Conservation (phyloP, 2,329 filamentous ascomycete species). For the Cladorrhinum sp. region DNA sequence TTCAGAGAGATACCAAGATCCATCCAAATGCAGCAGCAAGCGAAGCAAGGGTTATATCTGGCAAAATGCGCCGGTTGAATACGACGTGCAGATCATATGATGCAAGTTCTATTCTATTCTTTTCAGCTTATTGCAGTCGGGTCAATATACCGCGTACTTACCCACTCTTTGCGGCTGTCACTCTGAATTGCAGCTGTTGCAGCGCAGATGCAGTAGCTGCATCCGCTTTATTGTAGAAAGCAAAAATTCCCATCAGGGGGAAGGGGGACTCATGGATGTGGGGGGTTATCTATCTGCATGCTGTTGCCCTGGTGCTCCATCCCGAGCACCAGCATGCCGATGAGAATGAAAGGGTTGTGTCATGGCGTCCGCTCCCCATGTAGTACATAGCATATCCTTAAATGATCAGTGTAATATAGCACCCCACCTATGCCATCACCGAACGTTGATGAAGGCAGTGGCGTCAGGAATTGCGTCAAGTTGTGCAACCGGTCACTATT, state of each 20-base stretch:
- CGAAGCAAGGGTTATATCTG: conserved; percentile 27
- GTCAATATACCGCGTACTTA: not conserved
- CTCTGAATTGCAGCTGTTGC: not conserved
- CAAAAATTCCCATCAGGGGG: not conserved
- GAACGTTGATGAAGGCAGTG: not conserved
- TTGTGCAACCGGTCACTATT: not conserved
- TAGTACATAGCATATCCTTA: too few species aligned
- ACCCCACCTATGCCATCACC: not conserved
- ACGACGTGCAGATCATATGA: conserved; percentile 31
- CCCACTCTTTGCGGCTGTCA: not conserved
- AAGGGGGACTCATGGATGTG: not conserved
- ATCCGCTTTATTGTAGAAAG: not conserved
- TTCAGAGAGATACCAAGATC: conserved; percentile 6
- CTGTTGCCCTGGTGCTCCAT: too few species aligned
- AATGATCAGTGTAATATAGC: not conserved
- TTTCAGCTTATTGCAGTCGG: not conserved
- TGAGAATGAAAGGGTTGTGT: not conserved
- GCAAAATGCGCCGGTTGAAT: conserved; percentile 33
- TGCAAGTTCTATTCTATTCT: conserved; percentile 11
- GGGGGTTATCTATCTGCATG: not conserved
- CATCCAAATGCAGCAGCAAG: conserved; percentile 20
- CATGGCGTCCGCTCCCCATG: too few species aligned
- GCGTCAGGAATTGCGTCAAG: not conserved
- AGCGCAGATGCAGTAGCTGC: not conserved
- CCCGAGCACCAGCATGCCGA: too few species aligned